Evolutionary conservation across 805 yeast species (phyloP), one percentile per base, ranked within the genome.

Genomic region (Sugiyamaella valdiviana): DNA sequence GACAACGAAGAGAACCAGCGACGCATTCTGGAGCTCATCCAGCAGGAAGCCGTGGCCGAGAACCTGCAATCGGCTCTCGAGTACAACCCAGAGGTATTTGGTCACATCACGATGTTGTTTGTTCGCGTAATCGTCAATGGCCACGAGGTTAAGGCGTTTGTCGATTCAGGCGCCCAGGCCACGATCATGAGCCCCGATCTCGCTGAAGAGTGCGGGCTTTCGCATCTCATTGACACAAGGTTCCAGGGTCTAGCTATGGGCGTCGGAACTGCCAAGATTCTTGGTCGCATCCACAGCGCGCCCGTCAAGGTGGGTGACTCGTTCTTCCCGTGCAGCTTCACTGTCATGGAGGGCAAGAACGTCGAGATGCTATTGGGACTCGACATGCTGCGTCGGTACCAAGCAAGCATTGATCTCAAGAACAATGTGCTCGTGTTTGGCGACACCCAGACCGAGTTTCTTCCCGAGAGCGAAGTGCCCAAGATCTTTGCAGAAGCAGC

Each of bases 141-240:
- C 1, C 72, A 75, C 41, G 80, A 82, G 19, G 83, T 89, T 2
- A 86, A 86, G 63, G 98, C 98, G 0, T 88, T 93, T 70, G 95
- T 93, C 4, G 99, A 93, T 63, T 80, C 97, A 0, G 99, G 99
- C 2, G 98, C 99, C 0, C 96, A 89, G 64, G 72, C 79, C 23
- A 89, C 99, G 0, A 82, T 93, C 37, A 65, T 93, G 60, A 80
- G 89, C 26, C 85, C 95, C 1, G 69, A 72, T 38, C 71, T 90
- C 54, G 96, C 95, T 0, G 85, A 83, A 52, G 69, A 72, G 42
- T 78, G 90, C 51, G 85, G 85, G 1, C 68, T 93, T 21, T 67
- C 79, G 21, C 79, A 83, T 55, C 68, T 89, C 48, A 79, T 93
- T 5, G 99, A 93, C 63, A 79, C 69, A 51, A 72, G 96, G 51